phyloP scores from a whole-genome alignment of 257 asterid species.

The Solanum chilense region DNA sequence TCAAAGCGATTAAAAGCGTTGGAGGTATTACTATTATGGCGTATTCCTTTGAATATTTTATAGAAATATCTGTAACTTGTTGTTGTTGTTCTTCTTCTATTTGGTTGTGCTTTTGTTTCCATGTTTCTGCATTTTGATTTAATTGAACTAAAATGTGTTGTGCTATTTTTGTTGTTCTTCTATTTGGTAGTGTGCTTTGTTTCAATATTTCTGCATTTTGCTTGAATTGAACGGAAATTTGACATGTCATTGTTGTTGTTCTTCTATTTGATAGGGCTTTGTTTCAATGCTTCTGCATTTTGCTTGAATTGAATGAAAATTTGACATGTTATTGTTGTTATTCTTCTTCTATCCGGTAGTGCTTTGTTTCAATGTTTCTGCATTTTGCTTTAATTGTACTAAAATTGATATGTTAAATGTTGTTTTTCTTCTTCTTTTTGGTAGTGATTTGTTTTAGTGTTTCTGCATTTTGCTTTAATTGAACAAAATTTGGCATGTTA shows the following conservation, averaged over 20 bases:
- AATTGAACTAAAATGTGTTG: background rate
- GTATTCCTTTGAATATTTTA: background rate
- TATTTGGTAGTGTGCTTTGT: background rate
- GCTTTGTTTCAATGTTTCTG: background rate
- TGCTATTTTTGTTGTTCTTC: too few relatives aligned
- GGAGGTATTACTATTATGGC: conserved; percentile 27
- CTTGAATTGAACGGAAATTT: background rate
- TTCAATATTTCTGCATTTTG: background rate
- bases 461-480: background rate
- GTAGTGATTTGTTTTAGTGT: background rate
- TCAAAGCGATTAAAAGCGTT: conserved; percentile 40
- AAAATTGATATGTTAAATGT: background rate
- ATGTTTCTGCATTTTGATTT: too few relatives aligned
- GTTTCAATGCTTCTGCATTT: background rate
- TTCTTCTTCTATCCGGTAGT: background rate
- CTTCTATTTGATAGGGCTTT: background rate
- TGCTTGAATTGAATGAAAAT: background rate
- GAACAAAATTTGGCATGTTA: background rate
- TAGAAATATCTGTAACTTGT: background rate
- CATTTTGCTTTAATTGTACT: background rate
- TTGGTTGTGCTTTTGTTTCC: background rate
- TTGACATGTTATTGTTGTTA: too few relatives aligned
- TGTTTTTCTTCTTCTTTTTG: too few relatives aligned
- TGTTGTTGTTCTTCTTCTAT: background rate
- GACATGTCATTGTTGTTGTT: background rate